These are phyloP conservation scores for Hortiboletus rubellus DNA, from an alignment of 1,284 basidiomycete genomes.

Conservation along the genomic window DNA sequence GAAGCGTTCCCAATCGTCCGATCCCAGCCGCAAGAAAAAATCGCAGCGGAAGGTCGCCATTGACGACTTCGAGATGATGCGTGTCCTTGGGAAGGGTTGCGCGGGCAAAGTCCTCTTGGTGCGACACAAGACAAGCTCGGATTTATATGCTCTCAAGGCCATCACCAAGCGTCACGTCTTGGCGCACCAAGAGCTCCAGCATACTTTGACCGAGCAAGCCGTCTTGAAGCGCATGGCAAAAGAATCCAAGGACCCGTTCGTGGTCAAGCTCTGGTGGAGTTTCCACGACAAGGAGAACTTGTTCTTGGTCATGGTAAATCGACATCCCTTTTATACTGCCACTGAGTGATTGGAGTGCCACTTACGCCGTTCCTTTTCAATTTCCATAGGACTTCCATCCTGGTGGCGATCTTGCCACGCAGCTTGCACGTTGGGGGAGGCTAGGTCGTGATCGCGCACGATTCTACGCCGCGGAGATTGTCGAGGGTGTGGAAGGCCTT, in stretches of 20 bases:
- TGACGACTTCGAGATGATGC: conserved; percentile 95
- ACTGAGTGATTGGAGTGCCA: conserved; percentile 2
- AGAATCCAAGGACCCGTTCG: conserved; percentile 82
- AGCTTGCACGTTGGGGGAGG: conserved; percentile 92
- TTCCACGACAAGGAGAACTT: conserved; percentile 96
- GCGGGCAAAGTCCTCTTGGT: conserved; percentile 93
- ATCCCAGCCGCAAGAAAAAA: conserved; percentile 53
- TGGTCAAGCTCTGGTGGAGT: conserved; percentile 92
- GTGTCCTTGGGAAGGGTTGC: conserved; percentile 94
- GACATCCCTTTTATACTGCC: conserved; percentile 20
- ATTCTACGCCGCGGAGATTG: conserved; percentile 96
- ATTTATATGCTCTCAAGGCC: conserved; percentile 91
- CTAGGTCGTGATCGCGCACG: conserved; percentile 89
- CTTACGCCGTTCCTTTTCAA: conserved; percentile 23
- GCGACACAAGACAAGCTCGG: conserved; percentile 66
- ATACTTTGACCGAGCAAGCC: conserved; percentile 93
- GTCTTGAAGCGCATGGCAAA: conserved; percentile 89
- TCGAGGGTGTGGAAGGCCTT: conserved; percentile 90
- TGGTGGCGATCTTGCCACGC: conserved; percentile 94
- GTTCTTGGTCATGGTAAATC: conserved; percentile 80
- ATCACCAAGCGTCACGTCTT: conserved; percentile 96
- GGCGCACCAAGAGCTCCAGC: conserved; percentile 92
- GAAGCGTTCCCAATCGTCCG: conserved; percentile 56
- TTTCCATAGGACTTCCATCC: conserved; percentile 83
- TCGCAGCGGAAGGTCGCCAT: conserved; percentile 71